These are phyloP conservation scores for Penicillium flavigenum DNA, from an alignment of 495 filamentous ascomycete genomes.

Conservation along the genomic window DNA sequence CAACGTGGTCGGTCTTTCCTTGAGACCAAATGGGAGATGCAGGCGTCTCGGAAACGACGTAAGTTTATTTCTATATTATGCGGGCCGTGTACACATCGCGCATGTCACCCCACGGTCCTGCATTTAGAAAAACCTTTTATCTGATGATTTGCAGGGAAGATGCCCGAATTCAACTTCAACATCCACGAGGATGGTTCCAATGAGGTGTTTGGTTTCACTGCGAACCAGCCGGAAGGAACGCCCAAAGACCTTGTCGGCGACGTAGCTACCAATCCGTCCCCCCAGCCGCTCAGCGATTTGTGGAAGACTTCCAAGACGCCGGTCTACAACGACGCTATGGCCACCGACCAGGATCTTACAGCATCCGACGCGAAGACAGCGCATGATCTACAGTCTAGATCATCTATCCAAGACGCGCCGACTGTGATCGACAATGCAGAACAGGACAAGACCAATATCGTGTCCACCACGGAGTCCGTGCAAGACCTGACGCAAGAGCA, in stretches of 20 bases:
- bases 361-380: constrained; percentile 15
- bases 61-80: constrained; percentile 15
- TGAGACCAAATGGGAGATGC: constrained; percentile 43
- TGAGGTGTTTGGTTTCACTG: background rate
- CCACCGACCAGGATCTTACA: background rate
- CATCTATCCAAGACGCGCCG: constrained; percentile 6
- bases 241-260: constrained; percentile 10
- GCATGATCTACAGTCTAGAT: constrained; percentile 15
- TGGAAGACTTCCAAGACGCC: constrained; percentile 10
- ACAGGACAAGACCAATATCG: constrained; percentile 6
- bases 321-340: constrained; percentile 19
- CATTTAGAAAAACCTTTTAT: background rate
- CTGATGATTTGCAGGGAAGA: constrained; percentile 35
- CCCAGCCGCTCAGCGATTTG: constrained; percentile 9
- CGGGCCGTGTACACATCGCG: background rate
- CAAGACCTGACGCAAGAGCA: constrained; percentile 34
- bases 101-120: background rate
- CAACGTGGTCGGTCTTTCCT: constrained; percentile 38
- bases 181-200: constrained; percentile 22
- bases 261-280: constrained; percentile 16
- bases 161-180: constrained; percentile 28
- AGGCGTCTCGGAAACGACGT: constrained; percentile 41
- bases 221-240: constrained; percentile 9
- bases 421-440: constrained; percentile 6
- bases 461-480: constrained; percentile 18